These are phyloP conservation scores for Pythium folliculosum DNA, from an alignment of 352 stramenopile genomes.

Conservation along the genomic window DNA sequence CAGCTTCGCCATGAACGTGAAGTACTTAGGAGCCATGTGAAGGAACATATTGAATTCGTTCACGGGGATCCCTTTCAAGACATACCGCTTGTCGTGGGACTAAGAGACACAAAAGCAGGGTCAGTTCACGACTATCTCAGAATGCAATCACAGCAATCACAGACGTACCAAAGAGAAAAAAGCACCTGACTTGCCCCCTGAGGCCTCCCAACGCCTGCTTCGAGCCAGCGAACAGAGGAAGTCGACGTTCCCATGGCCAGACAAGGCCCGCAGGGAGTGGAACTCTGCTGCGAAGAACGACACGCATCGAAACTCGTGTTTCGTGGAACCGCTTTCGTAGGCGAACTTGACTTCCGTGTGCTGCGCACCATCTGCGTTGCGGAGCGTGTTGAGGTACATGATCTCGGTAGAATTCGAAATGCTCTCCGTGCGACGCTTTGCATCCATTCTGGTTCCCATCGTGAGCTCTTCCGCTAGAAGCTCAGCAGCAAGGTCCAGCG, in stretches of 20 bases:
- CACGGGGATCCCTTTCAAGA: constrained; percentile 85
- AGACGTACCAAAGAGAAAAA: constrained; percentile 81
- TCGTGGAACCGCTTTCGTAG: constrained; percentile 48
- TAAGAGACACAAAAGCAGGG: constrained; percentile 25
- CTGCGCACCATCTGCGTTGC: constrained; percentile 57
- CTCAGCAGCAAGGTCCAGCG: constrained; percentile 54
- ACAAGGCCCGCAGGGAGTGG: constrained; percentile 71
- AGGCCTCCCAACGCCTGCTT: constrained; percentile 74
- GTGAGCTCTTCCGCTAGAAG: constrained; percentile 35
- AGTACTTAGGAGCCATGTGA: constrained; percentile 87
- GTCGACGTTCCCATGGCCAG: constrained; percentile 62
- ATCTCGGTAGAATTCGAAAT: constrained; percentile 41
- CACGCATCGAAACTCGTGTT: constrained; percentile 69
- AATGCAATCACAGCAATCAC: not conserved
- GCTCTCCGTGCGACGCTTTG: constrained; percentile 16
- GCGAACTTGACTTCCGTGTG: constrained; percentile 83
- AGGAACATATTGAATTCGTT: constrained; percentile 91
- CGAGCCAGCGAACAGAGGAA: constrained; percentile 85
- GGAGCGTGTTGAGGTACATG: constrained; percentile 72
- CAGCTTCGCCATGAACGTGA: constrained; percentile 81
- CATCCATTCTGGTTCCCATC: constrained; percentile 13
- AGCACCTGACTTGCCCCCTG: constrained; percentile 82
- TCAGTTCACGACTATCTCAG: no score
- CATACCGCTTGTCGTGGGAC: constrained; percentile 83
- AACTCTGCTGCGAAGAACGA: constrained; percentile 86